Evolutionary conservation across 2,329 filamentous ascomycete genomes (phyloP).

Genomic region (Curvularia eragrostidis): DNA sequence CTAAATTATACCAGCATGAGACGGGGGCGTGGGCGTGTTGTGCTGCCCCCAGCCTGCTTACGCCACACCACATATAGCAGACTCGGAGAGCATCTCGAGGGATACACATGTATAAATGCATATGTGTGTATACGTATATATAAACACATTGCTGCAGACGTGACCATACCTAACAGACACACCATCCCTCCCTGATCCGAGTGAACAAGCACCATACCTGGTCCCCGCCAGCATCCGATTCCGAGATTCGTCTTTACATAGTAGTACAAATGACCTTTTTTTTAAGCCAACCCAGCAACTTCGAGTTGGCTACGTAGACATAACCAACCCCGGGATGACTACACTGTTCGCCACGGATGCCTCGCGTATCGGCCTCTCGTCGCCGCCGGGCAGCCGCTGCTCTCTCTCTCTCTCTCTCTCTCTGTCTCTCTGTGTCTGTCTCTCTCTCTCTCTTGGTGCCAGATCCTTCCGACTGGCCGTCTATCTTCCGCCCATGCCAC

Average conservation of each 20-base stretch:
- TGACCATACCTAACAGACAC: background rate
- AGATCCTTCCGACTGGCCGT: background rate
- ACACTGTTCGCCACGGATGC: background rate
- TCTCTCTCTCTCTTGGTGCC: background rate
- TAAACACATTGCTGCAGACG: background rate
- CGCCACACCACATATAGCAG: background rate
- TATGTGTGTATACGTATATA: background rate
- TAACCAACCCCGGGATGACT: background rate
- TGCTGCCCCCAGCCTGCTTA: background rate
- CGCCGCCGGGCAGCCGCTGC: background rate
- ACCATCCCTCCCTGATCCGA: background rate
- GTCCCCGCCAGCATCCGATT: background rate
- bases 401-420: too few relatives aligned
- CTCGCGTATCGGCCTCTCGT: background rate
- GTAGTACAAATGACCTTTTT: background rate
- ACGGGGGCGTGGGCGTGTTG: background rate
- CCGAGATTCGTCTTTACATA: conserved; percentile 1
- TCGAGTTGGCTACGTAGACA: background rate
- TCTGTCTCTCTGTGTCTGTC: too few relatives aligned
- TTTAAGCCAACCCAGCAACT: background rate
- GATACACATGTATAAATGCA: background rate
- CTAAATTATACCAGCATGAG: too few relatives aligned
- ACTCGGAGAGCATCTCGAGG: background rate
- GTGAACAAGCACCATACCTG: background rate
- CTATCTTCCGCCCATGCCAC: conserved; percentile 58